Evolutionary conservation across 2,329 filamentous ascomycete genomes (phyloP), one percentile per base, ranked within the genome.

Genomic region (Pseudogymnoascus sp.): DNA sequence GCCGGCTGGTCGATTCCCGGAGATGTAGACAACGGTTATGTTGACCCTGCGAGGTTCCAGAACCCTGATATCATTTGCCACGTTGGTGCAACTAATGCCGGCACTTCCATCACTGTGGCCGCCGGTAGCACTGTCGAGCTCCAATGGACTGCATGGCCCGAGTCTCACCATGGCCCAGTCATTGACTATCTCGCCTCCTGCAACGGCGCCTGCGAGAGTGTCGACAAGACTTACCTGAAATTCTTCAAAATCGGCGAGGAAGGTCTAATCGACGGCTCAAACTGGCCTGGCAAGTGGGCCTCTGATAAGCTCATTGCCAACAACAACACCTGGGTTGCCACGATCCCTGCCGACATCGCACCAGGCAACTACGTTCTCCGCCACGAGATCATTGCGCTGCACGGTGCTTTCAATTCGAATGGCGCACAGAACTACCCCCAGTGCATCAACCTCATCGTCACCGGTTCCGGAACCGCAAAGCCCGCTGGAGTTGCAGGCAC

Each of bases 321-420:
- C 69, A 83, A 84, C 74, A 81, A 81, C 72, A 80, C 75, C 67
- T 82, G 79, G 78, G 76, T 76, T 28, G 73, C 79, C 23, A 77
- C 73, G 4, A 75, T 83, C 44, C 81, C 81, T 12, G 60, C 66
- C 0, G 71, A 75, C 18, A 72, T 82, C 50, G 72, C 68, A 2
- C 67, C 78, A 0, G 82, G 81, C 1, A 76, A 79, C 66, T 84
- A 84, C 66, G 79, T 85, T 36, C 70, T 85, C 34, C 75, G 82
- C 1, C 81, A 84, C 67, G 82, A 72, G 61, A 73, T 71, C 31
- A 72, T 73, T 25, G 71, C 70, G 21, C 67, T 73, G 2, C 71
- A 73, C 66, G 59, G 62, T n/a, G 68, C 71, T n/a, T 67, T 36
- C 1, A 25, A 36, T 1, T 31, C 75, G 78, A 53, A 78, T 80